phyloP scores from a whole-genome alignment of 2,329 filamentous ascomycete genomes.

The Colletotrichum melonis region DNA sequence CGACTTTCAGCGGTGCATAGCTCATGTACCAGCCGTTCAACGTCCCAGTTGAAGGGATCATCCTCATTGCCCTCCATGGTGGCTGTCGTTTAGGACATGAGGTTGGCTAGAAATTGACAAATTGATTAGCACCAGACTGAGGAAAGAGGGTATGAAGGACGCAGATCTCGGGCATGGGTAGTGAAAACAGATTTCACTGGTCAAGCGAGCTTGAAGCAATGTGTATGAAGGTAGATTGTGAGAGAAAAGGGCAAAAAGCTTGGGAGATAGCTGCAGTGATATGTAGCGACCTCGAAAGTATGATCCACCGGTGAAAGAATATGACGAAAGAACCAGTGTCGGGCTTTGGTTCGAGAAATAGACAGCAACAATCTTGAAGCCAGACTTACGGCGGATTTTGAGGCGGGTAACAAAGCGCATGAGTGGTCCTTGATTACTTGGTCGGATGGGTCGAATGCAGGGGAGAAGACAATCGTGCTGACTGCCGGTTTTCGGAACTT shows the following conservation, averaged over 20 bases:
- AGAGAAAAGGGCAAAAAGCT: neutral
- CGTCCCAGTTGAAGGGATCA: slow-evolving; percentile 82
- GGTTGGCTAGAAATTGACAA: neutral
- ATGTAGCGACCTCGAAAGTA: neutral
- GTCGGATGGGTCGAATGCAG: neutral
- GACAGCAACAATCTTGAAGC: neutral
- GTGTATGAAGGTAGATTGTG: neutral
- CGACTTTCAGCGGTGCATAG: slow-evolving; percentile 65
- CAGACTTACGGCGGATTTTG: neutral
- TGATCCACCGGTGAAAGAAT: neutral
- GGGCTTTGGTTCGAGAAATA: neutral
- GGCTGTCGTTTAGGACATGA: slow-evolving; percentile 11
- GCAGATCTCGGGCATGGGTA: neutral
- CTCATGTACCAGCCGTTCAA: slow-evolving; percentile 73
- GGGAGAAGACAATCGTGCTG: neutral
- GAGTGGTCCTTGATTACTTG: neutral
- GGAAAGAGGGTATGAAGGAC: neutral
- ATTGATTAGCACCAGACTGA: neutral
- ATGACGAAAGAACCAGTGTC: neutral
- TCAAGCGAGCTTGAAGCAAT: neutral
- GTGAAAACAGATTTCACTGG: neutral
- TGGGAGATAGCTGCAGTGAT: neutral
- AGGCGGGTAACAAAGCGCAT: neutral
- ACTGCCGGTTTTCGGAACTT: neutral
- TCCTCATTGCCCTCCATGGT: slow-evolving; percentile 48